Evolutionary conservation across 2,329 filamentous ascomycete genomes (phyloP).

Genomic region (Hortaea werneckii): DNA sequence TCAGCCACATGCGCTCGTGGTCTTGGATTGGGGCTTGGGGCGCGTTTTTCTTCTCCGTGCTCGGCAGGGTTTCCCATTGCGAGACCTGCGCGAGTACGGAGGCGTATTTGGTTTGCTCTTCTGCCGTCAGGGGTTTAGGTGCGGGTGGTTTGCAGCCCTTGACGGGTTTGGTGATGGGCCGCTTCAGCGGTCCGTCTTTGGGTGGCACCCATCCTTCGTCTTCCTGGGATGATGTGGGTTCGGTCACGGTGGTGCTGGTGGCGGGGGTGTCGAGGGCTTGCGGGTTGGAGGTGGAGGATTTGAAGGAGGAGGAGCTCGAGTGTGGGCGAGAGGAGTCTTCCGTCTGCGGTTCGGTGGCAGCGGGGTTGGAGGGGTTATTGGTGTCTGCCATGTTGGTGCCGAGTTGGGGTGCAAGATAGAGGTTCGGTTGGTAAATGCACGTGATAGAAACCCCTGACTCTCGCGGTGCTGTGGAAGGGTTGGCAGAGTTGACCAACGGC

Average conservation of each 20-base stretch:
- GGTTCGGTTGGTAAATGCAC: no score
- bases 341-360: not conserved
- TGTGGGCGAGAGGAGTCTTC: conserved; percentile 13
- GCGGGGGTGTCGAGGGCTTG: conserved; percentile 13
- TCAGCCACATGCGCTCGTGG: conserved; percentile 78
- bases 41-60: conserved; percentile 49
- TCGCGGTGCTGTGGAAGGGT: no score
- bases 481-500: no score
- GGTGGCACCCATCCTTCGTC: conserved; percentile 18
- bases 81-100: conserved; percentile 60
- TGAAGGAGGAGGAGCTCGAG: conserved; percentile 20
- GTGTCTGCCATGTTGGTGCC: not conserved
- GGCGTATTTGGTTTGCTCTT: conserved; percentile 75
- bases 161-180: conserved; percentile 22
- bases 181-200: conserved; percentile 21
- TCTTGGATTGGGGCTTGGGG: conserved; percentile 59
- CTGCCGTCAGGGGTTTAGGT: conserved; percentile 54
- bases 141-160: conserved; percentile 47
- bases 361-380: not conserved
- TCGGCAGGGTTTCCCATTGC: conserved; percentile 60
- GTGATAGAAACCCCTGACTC: no score
- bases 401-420: no score
- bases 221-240: conserved; percentile 7
- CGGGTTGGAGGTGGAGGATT: conserved; percentile 14
- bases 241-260: conserved; percentile 14